Evolutionary conservation across 176 grass and related monocot genomes (phyloP).

Genomic region (Musa schizocarpa): DNA sequence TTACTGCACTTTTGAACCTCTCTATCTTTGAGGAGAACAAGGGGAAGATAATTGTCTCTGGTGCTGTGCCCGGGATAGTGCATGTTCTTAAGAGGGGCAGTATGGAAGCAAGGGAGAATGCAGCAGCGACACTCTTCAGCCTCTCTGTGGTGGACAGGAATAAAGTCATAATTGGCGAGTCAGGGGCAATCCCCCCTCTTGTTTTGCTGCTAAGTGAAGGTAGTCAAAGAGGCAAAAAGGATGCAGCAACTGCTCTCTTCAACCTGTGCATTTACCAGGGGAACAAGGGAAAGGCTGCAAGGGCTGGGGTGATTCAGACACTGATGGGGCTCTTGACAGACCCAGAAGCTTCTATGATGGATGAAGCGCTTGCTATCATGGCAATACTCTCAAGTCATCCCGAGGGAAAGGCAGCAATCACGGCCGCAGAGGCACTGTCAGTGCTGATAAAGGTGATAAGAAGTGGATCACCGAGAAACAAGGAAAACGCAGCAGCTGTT

Average conservation of each 20-base stretch:
- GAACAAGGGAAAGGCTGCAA: constrained; percentile 14
- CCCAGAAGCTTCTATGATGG: constrained; percentile 3
- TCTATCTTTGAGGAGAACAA: constrained; percentile 22
- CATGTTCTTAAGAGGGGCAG: constrained; percentile 16
- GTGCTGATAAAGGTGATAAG: constrained; percentile 5
- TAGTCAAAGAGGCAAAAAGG: constrained; percentile 20
- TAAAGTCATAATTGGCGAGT: constrained; percentile 18
- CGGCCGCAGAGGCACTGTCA: constrained; percentile 4
- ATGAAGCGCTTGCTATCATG: constrained; percentile 17
- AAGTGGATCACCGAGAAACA: constrained; percentile 15
- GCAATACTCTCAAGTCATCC: constrained; percentile 19
- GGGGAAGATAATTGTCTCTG: constrained; percentile 6
- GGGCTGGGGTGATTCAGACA: constrained; percentile 11
- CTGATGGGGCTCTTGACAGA: constrained; percentile 13
- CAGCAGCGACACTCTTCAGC: constrained; percentile 16
- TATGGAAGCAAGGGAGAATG: constrained; percentile 22
- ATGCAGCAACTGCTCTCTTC: constrained; percentile 19
- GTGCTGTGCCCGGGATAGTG: constrained; percentile 17
- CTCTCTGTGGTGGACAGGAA: constrained; percentile 18
- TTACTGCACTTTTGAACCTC: constrained; percentile 22
- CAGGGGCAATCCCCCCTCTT: constrained; percentile 15
- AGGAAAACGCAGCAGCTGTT: constrained; percentile 23
- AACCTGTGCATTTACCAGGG: constrained; percentile 23
- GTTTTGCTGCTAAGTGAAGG: constrained; percentile 15
- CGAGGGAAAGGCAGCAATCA: constrained; percentile 12